phyloP scores from a whole-genome alignment of 78 protist genomes.

The Dictyostelium firmibasis region DNA sequence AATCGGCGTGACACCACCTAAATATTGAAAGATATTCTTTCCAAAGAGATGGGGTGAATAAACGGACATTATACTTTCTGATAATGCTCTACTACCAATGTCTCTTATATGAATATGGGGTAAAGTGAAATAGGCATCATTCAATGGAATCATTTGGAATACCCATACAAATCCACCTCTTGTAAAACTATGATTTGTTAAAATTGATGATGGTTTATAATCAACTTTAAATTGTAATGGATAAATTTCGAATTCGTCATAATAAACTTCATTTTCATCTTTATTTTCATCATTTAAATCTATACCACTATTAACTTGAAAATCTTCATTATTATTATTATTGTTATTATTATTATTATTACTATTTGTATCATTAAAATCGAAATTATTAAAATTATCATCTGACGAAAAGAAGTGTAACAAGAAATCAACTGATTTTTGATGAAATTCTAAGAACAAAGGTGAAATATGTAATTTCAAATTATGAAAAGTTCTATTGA shows the following conservation, averaged over 20 bases:
- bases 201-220: slow-evolving; percentile 36
- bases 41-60: slow-evolving; percentile 26
- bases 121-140: slow-evolving; percentile 31
- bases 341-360: not conserved
- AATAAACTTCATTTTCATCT: not conserved
- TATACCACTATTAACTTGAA: not conserved
- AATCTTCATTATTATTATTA: not conserved
- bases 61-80: not conserved
- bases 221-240: slow-evolving; percentile 53
- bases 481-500: slow-evolving; percentile 23
- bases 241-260: slow-evolving; percentile 45
- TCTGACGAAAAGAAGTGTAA: slow-evolving; percentile 16
- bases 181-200: not conserved
- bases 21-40: slow-evolving; percentile 20
- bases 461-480: slow-evolving; percentile 30
- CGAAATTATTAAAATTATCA: not conserved
- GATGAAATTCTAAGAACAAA: slow-evolving; percentile 21
- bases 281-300: not conserved
- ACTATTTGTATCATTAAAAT: not conserved
- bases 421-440: slow-evolving; percentile 35
- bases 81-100: not conserved
- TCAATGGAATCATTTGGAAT: slow-evolving; percentile 65
- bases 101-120: not conserved
- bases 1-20: slow-evolving; percentile 57
- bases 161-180: slow-evolving; percentile 46